Evolutionary conservation across 768 basidiomycete genomes (phyloP).

Genomic region (Lactarius indigo): DNA sequence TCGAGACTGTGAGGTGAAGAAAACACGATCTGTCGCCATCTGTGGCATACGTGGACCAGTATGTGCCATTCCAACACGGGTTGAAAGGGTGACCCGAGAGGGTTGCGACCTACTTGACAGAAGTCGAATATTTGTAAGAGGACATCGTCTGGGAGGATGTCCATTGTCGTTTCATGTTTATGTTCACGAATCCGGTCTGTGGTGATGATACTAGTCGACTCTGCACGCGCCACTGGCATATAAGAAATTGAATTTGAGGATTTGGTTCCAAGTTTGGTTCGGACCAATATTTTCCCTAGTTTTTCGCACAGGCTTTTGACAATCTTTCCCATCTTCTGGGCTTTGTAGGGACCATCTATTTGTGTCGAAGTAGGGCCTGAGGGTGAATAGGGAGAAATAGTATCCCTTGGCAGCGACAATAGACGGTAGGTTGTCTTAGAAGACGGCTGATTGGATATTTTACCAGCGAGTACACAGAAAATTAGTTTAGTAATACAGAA

Average conservation of each 20-base stretch:
- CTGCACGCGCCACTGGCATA: neutral
- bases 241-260: too few relatives aligned
- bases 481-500: too few relatives aligned
- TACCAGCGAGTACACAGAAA: too few relatives aligned
- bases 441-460: too few relatives aligned
- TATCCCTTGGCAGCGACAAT: too few relatives aligned
- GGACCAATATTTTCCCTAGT: too few relatives aligned
- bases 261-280: neutral
- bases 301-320: neutral
- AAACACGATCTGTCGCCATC: neutral
- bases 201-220: neutral
- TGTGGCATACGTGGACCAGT: neutral
- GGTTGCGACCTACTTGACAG: neutral
- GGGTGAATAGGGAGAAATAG: neutral
- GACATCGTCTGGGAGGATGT: neutral
- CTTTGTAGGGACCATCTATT: neutral
- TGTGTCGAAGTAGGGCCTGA: neutral
- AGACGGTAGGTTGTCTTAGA: too few relatives aligned
- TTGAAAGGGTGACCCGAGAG: neutral
- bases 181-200: neutral
- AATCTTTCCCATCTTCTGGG: neutral
- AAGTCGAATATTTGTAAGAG: neutral
- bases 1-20: neutral
- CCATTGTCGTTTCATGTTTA: neutral
- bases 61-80: neutral